phyloP scores from a whole-genome alignment of 148 eudicot species.

The Spergularia marina region DNA sequence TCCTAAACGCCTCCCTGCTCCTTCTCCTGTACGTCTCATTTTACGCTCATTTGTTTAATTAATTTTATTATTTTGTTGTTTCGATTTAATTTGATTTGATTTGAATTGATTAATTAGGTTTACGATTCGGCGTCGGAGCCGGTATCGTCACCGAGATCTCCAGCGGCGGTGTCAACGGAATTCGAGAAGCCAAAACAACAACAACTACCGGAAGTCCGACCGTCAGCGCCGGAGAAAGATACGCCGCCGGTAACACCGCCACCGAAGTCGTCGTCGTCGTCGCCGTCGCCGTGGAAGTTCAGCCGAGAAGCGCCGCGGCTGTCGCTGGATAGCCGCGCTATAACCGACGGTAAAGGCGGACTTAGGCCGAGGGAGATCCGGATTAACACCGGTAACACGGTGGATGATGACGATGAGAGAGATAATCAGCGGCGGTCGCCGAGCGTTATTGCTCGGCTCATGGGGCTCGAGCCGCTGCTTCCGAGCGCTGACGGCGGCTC shows the following conservation, averaged over 20 bases:
- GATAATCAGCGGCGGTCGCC: slow-evolving; percentile 61
- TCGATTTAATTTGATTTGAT: not conserved
- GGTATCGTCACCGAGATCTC: slow-evolving; percentile 34
- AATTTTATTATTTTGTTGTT: not conserved
- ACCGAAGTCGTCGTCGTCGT: slow-evolving; percentile 18
- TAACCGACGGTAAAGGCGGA: slow-evolving; percentile 63
- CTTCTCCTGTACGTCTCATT: slow-evolving; percentile 24
- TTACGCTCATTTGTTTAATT: not conserved
- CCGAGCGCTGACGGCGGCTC: slow-evolving; percentile 24
- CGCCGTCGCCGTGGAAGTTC: slow-evolving; percentile 75
- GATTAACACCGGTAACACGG: slow-evolving; percentile 16
- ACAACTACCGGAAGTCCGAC: slow-evolving; percentile 17
- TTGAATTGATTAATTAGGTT: slow-evolving; percentile 30
- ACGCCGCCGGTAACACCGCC: not conserved
- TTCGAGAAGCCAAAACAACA: slow-evolving; percentile 18
- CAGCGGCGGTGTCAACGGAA: slow-evolving; percentile 26
- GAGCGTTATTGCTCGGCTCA: slow-evolving; percentile 84
- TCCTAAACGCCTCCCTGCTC: slow-evolving; percentile 62
- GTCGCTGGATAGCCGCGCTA: slow-evolving; percentile 81
- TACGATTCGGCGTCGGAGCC: slow-evolving; percentile 41
- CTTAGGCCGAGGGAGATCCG: slow-evolving; percentile 60
- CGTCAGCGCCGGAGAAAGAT: slow-evolving; percentile 9
- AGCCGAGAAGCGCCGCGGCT: slow-evolving; percentile 70
- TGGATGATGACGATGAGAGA: slow-evolving; percentile 24
- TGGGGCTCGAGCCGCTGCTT: slow-evolving; percentile 75